These are phyloP conservation scores for Escallonia herrerae DNA, from an alignment of 129 eudicot species.

Conservation along the genomic window DNA sequence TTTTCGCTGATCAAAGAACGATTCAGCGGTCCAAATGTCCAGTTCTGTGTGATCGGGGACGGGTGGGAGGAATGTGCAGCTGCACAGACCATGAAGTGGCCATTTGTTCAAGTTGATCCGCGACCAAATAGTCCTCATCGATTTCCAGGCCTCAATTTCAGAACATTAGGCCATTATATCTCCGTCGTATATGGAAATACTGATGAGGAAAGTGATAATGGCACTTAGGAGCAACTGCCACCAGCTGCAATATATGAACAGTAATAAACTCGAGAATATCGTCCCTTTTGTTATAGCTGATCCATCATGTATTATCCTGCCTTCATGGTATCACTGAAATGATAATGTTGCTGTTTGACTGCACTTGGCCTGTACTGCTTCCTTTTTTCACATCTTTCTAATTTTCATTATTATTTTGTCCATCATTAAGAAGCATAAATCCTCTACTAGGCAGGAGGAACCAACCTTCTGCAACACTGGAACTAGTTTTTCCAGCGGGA, in stretches of 20 bases:
- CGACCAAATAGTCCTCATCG: slow-evolving; percentile 52
- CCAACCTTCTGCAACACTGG: too few relatives aligned
- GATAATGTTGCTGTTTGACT: too few relatives aligned
- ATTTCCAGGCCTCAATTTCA: slow-evolving; percentile 68
- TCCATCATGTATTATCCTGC: too few relatives aligned
- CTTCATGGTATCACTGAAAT: too few relatives aligned
- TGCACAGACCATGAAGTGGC: slow-evolving; percentile 80
- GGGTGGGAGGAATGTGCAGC: slow-evolving; percentile 99
- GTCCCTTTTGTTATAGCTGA: too few relatives aligned
- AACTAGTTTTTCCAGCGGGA: too few relatives aligned
- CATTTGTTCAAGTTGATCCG: slow-evolving; percentile 75
- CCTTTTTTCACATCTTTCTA: too few relatives aligned
- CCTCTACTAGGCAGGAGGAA: too few relatives aligned
- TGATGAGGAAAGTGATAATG: slow-evolving; percentile 23
- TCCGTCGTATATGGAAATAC: slow-evolving; percentile 53
- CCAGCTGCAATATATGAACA: not conserved
- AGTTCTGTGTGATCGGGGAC: slow-evolving; percentile 86
- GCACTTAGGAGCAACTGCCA: not conserved
- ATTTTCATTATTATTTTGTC: too few relatives aligned
- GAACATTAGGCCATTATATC: slow-evolving; percentile 57
- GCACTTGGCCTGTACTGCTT: too few relatives aligned
- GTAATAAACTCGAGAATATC: not conserved
- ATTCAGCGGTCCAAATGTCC: slow-evolving; percentile 57
- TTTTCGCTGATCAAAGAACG: slow-evolving; percentile 75
- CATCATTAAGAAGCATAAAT: too few relatives aligned